Base-by-base conservation (phyloP, 1,139 yeast species). In the Diutina ranongensis region DNA sequence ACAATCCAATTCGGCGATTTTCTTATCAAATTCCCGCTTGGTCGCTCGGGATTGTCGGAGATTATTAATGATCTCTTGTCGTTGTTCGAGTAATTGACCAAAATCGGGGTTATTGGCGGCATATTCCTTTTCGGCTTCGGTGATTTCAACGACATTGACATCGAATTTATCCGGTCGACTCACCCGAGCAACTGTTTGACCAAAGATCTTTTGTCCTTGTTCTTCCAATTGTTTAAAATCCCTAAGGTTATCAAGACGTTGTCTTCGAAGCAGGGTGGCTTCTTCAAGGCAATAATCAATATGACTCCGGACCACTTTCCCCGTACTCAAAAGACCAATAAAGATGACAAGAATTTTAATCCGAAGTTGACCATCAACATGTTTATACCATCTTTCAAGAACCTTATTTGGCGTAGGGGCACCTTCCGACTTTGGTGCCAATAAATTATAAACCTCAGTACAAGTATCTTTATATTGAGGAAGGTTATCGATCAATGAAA, bases 211-310 rank as follows among this genome's bases (percentile, higher is more conserved):
- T 47, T 71, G 75, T 2, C 80, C 76, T 34, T 63, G 62, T 44
- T 83, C 88, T 31, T 69, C 59, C 1, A 64, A 58, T 1, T 52
- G 46, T 55, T 80, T 82, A 54, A 73, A 72, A 47, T 82, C 89
- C 50, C 83, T 74, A 44, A 80, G 71, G 40, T 74, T 67, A 46
- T 86, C 95, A 45, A 83, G 64, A 49, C 89, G 70, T 46, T 78
- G 83, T 49, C 89, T 72, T 55, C 94, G 74, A 34, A 83, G 61
- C 15, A 66, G 63, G 0, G 87, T 72, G 1, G 83, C 71, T 40
- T 76, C 76, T 34, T 83, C 94, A 59, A 83, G 67, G 51, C 84
- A 78, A 47, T 71, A 70, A 47, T 87, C 96, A 50, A 86, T 76
- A 54, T 78, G 74, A 12, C 65, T 63, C 55, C 95, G 71, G 33